phyloP scores from a whole-genome alignment of 2,329 filamentous ascomycete species.

The Ceratocystis huliohia region DNA sequence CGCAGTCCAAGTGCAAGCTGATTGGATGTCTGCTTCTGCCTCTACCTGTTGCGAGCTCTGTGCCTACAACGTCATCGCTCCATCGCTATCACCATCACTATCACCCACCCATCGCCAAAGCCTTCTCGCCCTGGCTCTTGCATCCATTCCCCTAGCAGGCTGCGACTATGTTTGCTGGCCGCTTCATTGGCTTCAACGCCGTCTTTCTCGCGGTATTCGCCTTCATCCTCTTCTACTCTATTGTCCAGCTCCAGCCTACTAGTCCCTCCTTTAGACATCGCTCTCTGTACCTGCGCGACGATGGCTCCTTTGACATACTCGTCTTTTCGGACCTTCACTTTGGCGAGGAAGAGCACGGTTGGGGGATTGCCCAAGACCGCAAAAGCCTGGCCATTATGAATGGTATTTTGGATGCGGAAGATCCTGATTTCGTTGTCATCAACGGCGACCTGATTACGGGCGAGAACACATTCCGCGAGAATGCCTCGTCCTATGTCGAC shows the following conservation, averaged over 20 bases:
- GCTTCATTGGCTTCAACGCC: slow-evolving; percentile 8
- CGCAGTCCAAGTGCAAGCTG: background rate
- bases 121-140: background rate
- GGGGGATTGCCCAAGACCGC: slow-evolving; percentile 41
- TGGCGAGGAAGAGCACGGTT: slow-evolving; percentile 47
- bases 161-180: background rate
- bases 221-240: slow-evolving; percentile 12
- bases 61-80: no score
- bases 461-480: slow-evolving; percentile 42
- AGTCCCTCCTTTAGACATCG: slow-evolving; percentile 4
- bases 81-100: no score
- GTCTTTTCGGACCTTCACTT: slow-evolving; percentile 61
- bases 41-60: no score
- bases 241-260: slow-evolving; percentile 12
- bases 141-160: background rate
- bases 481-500: slow-evolving; percentile 44
- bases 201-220: background rate
- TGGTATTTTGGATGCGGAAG: slow-evolving; percentile 43
- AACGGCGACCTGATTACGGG: slow-evolving; percentile 63
- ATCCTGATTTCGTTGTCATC: slow-evolving; percentile 49
- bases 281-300: slow-evolving; percentile 19
- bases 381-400: slow-evolving; percentile 46
- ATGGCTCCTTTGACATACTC: slow-evolving; percentile 40
- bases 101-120: no score
- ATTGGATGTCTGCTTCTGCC: background rate